A percentile compares a stretch with the other conserved stretches of the same genome.
Evolutionary conservation across 2,329 filamentous ascomycete species (phyloP).

Genomic region (Pseudocercospora pini-densiflorae): DNA sequence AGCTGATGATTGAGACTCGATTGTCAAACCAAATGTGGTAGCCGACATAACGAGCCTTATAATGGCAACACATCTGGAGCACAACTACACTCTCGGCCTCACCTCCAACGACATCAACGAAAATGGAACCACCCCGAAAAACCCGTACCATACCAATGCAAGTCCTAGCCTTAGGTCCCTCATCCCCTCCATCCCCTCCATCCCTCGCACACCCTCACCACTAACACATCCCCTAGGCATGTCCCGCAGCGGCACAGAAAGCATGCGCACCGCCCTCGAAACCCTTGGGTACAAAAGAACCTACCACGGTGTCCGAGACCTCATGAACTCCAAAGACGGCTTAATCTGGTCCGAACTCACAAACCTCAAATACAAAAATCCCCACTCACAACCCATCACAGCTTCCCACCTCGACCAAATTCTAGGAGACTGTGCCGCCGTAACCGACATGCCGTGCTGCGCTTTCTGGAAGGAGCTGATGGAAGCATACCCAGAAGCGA

Average conservation of each 20-base stretch:
- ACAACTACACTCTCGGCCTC: too few relatives aligned
- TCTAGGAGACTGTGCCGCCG: conserved; percentile 37
- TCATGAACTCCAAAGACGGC: not conserved
- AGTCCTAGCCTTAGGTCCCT: conserved; percentile 2
- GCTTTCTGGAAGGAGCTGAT: conserved; percentile 43
- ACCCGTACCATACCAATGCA: conserved; percentile 8
- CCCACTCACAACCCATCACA: not conserved
- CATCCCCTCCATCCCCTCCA: not conserved
- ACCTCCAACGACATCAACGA: not conserved
- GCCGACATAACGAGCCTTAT: not conserved
- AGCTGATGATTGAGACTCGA: not conserved
- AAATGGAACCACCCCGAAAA: not conserved
- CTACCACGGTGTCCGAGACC: not conserved
- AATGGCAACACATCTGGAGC: not conserved
- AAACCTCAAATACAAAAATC: not conserved
- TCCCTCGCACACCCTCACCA: not conserved
- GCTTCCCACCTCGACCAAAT: conserved; percentile 36
- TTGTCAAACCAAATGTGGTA: not conserved
- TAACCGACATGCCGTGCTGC: conserved; percentile 40
- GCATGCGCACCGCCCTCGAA: conserved; percentile 2
- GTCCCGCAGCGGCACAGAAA: conserved; percentile 6
- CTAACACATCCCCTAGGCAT: not conserved
- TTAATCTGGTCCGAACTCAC: not conserved
- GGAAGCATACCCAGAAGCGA: conserved; percentile 33
- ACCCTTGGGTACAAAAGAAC: not conserved